Base-by-base conservation (phyloP, 2,329 filamentous ascomycete genomes). In the Calcarisporium arbuscula region DNA sequence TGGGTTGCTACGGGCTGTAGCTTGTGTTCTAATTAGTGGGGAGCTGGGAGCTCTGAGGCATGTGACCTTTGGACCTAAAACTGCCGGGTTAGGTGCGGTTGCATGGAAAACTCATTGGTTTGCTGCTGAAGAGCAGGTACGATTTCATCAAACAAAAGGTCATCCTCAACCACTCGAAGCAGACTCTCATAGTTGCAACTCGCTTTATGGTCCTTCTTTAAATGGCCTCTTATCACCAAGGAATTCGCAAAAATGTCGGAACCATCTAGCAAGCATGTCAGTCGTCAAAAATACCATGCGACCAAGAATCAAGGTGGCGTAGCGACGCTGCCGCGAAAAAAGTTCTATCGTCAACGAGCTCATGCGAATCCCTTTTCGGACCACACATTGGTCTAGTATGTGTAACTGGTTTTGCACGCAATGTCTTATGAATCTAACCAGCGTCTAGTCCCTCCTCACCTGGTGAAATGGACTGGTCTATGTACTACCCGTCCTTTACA, bases 341-440 rank as follows among this genome's bases (percentile, higher is more conserved):
- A 85, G 66, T 95, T 92, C 65, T 98, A 95, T 60, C 79, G 92
- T 36, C 92, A 98, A 62, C 77, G 92, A 59, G 92, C 92, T 23
- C 92, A 98, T 65, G 92, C 92, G 43, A 98, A 98, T 65, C 89
- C 90, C 6, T 98, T 98, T 64, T 95, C 90, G 4, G 92, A 98
- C 53, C 92, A 98, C 67, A 69, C 77, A 38, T 69, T 98, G 56
- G 72, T 74, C 51, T 98, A 98, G 92, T 94, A 74, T 39, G 46
- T n/a, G n/a, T n/a, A n/a, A n/a, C n/a, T n/a, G n/a, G n/a, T 39
- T 22, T 51, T 38, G 28, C 35, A 17, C 28, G 15, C 28, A 29
- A 29, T 28, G 20, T 28, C 20, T 28, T 35, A 27, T 25, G 32
- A 21, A 33, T 27, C 30, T 48, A 21, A 44, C 30, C 20, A 15